Conservation (phyloP, 345 rosid genomes). For the Aurinia saxatilis region DNA sequence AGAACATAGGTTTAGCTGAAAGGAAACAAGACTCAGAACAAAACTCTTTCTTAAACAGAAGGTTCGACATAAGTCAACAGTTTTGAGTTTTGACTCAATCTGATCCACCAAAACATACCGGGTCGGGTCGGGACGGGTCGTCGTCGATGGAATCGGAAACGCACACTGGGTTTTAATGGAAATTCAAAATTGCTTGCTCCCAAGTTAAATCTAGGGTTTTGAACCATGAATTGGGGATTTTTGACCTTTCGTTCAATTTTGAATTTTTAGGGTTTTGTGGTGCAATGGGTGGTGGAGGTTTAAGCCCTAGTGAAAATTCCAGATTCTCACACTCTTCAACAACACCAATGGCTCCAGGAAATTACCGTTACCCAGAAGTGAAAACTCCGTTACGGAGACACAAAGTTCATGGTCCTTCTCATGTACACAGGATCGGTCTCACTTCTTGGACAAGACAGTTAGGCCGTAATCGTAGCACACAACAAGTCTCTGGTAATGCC, state of each 20-base stretch:
- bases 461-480: not conserved
- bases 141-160: not conserved
- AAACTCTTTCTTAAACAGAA: not conserved
- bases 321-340: constrained; percentile 25
- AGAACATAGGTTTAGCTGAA: constrained; percentile 7
- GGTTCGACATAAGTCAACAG: not conserved
- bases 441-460: not conserved
- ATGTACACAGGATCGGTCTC: constrained; percentile 11
- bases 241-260: constrained; percentile 6
- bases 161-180: not conserved
- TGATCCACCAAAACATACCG: not conserved
- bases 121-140: not conserved
- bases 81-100: not conserved
- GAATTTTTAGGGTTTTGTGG: constrained; percentile 24
- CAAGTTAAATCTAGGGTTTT: not conserved
- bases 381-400: constrained; percentile 23
- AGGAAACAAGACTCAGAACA: not conserved
- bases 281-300: constrained; percentile 41
- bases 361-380: constrained; percentile 23
- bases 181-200: not conserved
- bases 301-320: constrained; percentile 37
- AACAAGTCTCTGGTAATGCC: constrained; percentile 6
- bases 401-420: constrained; percentile 19
- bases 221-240: constrained; percentile 7
- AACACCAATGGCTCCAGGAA: constrained; percentile 25